Conservation (phyloP, 345 rosid genomes). For the Trapa bicornis region DNA sequence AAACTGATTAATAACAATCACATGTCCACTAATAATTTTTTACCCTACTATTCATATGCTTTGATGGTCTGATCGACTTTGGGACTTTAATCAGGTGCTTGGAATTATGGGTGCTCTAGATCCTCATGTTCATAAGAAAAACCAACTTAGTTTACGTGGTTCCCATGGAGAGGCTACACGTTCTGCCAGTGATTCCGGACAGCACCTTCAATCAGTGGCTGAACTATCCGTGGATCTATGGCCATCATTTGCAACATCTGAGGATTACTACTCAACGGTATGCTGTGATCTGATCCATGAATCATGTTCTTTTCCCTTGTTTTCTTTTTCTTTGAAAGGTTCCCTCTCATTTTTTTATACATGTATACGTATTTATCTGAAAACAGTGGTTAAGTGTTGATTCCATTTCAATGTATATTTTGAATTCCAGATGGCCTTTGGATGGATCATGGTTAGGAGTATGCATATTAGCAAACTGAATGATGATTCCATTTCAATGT, state of each 20-base stretch:
- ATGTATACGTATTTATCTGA: neutral
- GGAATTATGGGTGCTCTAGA: slow-evolving; percentile 99
- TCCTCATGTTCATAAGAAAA: slow-evolving; percentile 87
- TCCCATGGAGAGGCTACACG: slow-evolving; percentile 82
- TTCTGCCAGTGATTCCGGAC: slow-evolving; percentile 90
- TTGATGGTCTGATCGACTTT: neutral
- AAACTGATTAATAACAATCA: neutral
- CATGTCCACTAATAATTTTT: neutral
- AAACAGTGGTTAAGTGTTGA: neutral
- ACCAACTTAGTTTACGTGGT: slow-evolving; percentile 67
- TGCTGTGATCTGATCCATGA: slow-evolving; percentile 9
- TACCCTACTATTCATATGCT: slow-evolving; percentile 9
- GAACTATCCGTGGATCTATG: slow-evolving; percentile 83
- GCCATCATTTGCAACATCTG: slow-evolving; percentile 92
- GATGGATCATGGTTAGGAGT: neutral
- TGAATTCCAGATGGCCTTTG: neutral
- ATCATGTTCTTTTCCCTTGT: slow-evolving; percentile 6
- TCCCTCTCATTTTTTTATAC: slow-evolving; percentile 1
- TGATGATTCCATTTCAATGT: neutral
- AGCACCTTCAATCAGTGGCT: slow-evolving; percentile 74
- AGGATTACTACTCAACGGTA: slow-evolving; percentile 95
- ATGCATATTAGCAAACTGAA: neutral
- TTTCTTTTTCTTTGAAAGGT: too few species aligned
- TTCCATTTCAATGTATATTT: neutral
- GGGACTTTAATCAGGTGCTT: slow-evolving; percentile 53